Evolutionary conservation across 768 basidiomycete genomes (phyloP).

Genomic region (Rhodosporidiobolus sp.): DNA sequence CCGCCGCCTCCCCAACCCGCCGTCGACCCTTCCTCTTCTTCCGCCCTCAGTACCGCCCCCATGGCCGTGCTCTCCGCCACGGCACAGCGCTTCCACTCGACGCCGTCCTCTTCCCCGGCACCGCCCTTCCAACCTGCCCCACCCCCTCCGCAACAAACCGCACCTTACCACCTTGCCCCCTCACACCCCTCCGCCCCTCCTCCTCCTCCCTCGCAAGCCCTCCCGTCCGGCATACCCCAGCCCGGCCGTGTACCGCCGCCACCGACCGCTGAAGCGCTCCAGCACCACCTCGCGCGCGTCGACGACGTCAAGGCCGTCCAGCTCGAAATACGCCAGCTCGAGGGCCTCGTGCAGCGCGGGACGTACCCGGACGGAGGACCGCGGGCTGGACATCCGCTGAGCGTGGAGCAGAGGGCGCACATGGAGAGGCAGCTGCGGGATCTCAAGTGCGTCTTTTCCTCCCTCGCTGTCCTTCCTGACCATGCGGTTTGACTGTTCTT

Average conservation of each 20-base stretch:
- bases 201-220: not conserved
- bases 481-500: not conserved
- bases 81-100: not conserved
- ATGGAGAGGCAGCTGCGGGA: constrained; percentile 8
- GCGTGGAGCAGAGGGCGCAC: not conserved
- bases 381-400: not conserved
- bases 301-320: constrained; percentile 9
- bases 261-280: constrained; percentile 8
- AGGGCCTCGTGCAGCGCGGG: not conserved
- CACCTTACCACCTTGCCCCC: too few relatives aligned
- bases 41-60: not conserved
- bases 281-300: constrained; percentile 10
- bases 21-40: not conserved
- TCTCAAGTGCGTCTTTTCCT: constrained; percentile 7
- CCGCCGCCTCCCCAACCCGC: not conserved
- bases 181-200: not conserved
- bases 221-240: not conserved
- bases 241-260: not conserved
- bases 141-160: not conserved
- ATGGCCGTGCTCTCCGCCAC: not conserved
- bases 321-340: not conserved
- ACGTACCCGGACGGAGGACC: constrained; percentile 9
- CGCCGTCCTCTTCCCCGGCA: not conserved
- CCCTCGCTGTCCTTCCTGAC: not conserved
- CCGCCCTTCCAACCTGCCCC: not conserved